These are phyloP conservation scores for Camillea tinctor DNA, from an alignment of 2,329 filamentous ascomycete species.

Conservation along the genomic window DNA sequence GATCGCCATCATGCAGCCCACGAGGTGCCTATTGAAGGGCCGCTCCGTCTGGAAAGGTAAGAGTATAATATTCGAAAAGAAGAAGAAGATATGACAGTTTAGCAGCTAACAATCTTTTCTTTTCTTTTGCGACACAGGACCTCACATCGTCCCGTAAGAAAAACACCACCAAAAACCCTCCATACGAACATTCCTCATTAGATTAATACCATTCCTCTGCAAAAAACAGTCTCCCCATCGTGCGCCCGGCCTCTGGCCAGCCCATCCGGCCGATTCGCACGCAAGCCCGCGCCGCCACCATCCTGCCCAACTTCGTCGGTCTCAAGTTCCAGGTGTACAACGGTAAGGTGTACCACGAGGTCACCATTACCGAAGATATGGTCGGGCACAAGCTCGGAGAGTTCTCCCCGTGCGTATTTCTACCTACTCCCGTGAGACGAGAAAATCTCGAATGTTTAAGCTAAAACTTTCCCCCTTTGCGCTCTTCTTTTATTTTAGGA, in stretches of 20 bases:
- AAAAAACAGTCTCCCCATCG: constrained; percentile 60
- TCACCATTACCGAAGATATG: constrained; percentile 91
- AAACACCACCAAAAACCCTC: not conserved
- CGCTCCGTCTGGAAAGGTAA: constrained; percentile 36
- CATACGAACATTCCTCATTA: not conserved
- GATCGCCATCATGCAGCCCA: constrained; percentile 35
- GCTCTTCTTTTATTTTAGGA: constrained; percentile 37
- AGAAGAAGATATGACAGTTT: not conserved
- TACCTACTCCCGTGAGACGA: not conserved
- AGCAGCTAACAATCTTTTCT: not conserved
- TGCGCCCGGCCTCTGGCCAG: constrained; percentile 58
- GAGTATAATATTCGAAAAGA: too few species aligned
- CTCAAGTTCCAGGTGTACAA: constrained; percentile 89
- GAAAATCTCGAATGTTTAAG: too few species aligned
- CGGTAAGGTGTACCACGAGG: constrained; percentile 80
- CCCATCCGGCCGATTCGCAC: constrained; percentile 74
- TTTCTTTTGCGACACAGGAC: constrained; percentile 46
- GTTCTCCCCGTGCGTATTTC: constrained; percentile 73
- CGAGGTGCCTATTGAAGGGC: constrained; percentile 35
- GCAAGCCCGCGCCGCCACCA: constrained; percentile 82
- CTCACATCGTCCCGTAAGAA: constrained; percentile 69
- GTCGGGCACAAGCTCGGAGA: constrained; percentile 93
- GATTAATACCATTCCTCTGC: too few species aligned
- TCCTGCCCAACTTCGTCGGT: constrained; percentile 89
- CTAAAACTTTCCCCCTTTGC: not conserved